Evolutionary conservation across 2,329 filamentous ascomycete species (phyloP).

Genomic region (Aciculosporium take): DNA sequence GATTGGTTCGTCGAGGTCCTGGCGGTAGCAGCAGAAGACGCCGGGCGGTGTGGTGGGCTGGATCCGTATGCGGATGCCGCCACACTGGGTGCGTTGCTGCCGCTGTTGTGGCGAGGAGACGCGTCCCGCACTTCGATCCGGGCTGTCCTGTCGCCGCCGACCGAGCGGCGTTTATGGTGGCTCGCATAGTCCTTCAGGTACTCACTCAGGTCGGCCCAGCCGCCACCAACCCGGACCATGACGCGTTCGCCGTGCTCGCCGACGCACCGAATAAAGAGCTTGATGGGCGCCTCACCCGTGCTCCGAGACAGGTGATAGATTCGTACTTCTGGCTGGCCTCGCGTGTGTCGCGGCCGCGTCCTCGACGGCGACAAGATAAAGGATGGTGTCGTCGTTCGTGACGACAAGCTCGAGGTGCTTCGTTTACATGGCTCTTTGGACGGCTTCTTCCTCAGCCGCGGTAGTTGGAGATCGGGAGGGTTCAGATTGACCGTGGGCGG

Average conservation of each 20-base stretch:
- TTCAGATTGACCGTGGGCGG: conserved; percentile 38
- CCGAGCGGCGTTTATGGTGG: conserved; percentile 68
- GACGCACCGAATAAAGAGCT: conserved; percentile 84
- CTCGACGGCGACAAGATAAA: conserved; percentile 56
- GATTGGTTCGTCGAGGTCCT: conserved; percentile 13
- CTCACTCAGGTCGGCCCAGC: conserved; percentile 94
- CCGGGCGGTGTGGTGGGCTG: conserved; percentile 25
- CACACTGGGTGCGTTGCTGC: conserved; percentile 13
- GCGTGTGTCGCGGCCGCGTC: conserved; percentile 32
- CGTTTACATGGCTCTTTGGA: conserved; percentile 31
- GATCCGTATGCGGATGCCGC: conserved; percentile 22
- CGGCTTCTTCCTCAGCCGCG: conserved; percentile 28
- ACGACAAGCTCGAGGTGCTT: conserved; percentile 37
- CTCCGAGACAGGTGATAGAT: conserved; percentile 82
- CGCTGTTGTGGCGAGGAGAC: conserved; percentile 20
- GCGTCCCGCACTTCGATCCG: conserved; percentile 46
- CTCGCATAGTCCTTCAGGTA: conserved; percentile 87
- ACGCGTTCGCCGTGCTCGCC: conserved; percentile 83
- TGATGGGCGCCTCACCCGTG: conserved; percentile 76
- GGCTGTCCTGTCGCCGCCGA: conserved; percentile 25
- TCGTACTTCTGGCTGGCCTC: conserved; percentile 61
- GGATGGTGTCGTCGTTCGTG: conserved; percentile 48
- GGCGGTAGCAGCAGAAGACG: conserved; percentile 25
- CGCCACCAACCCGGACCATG: conserved; percentile 94
- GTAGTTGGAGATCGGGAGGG: conserved; percentile 41